A percentile compares a stretch with the other conserved stretches of the same genome.
Evolutionary conservation across 2,329 filamentous ascomycete genomes (phyloP).

Genomic region (Monilinia laxa): DNA sequence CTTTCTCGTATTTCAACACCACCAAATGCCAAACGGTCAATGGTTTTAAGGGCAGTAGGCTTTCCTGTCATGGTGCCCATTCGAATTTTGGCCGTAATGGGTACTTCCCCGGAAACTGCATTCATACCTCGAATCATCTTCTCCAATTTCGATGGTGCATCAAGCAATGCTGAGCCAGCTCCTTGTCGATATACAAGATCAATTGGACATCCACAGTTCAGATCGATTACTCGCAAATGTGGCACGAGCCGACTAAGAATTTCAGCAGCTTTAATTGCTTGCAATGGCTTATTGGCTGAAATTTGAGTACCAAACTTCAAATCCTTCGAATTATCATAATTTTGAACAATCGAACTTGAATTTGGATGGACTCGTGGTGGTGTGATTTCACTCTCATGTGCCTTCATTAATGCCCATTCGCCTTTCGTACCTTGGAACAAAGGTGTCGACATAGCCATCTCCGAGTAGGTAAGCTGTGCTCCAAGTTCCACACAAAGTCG

Average conservation of each 20-base stretch:
- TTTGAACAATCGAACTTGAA: slow-evolving; percentile 58
- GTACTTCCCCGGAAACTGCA: slow-evolving; percentile 81
- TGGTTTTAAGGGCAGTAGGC: slow-evolving; percentile 77
- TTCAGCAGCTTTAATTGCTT: slow-evolving; percentile 85
- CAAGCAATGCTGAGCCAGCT: slow-evolving; percentile 88
- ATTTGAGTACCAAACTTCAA: slow-evolving; percentile 91
- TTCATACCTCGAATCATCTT: slow-evolving; percentile 98
- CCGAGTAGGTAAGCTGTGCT: slow-evolving; percentile 91
- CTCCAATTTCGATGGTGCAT: slow-evolving; percentile 81
- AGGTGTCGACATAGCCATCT: slow-evolving; percentile 94
- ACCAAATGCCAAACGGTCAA: slow-evolving; percentile 81
- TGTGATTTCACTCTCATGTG: slow-evolving; percentile 76
- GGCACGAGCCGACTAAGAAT: slow-evolving; percentile 74
- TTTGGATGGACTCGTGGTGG: slow-evolving; percentile 63
- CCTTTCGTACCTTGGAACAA: slow-evolving; percentile 84
- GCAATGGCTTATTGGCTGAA: slow-evolving; percentile 87
- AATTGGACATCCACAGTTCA: slow-evolving; percentile 97
- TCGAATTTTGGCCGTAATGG: slow-evolving; percentile 91
- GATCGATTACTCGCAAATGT: slow-evolving; percentile 82
- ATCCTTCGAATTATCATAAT: slow-evolving; percentile 80
- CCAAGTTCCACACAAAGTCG: slow-evolving; percentile 86
- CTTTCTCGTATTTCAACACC: slow-evolving; percentile 68
- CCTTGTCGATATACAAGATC: slow-evolving; percentile 88
- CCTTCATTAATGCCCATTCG: slow-evolving; percentile 94
- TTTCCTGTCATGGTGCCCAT: slow-evolving; percentile 81